Evolutionary conservation across 2,329 filamentous ascomycete genomes (phyloP).

Genomic region (Cytospora paraplurivora): DNA sequence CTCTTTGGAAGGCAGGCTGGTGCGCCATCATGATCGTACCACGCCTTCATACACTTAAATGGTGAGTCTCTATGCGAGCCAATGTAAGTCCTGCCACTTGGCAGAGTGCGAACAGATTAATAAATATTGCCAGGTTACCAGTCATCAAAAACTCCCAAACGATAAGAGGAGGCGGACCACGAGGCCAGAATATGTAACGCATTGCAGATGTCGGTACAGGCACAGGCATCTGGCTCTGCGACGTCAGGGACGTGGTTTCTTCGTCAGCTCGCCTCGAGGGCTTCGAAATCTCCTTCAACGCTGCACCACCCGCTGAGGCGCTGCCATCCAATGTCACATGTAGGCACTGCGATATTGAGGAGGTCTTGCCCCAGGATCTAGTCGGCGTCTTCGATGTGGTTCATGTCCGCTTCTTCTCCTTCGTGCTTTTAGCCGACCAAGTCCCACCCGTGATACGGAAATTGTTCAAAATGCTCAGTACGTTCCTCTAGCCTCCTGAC

Average conservation of each 20-base stretch:
- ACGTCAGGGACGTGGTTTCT: conserved; percentile 18
- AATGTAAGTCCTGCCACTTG: too few relatives aligned
- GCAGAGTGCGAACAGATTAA: too few relatives aligned
- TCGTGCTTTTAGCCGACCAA: conserved; percentile 29
- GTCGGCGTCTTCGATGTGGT: conserved; percentile 30
- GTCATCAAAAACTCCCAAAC: too few relatives aligned
- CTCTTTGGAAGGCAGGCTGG: too few relatives aligned
- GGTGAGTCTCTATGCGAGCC: too few relatives aligned
- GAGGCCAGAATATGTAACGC: too few relatives aligned
- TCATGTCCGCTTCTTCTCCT: conserved; percentile 31
- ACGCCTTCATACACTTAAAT: too few relatives aligned
- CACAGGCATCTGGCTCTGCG: conserved; percentile 29
- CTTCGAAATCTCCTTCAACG: conserved; percentile 33
- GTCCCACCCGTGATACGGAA: conserved; percentile 14
- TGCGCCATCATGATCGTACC: too few relatives aligned
- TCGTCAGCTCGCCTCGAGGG: conserved; percentile 29
- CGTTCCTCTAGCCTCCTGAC: neutral
- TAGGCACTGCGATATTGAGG: conserved; percentile 28
- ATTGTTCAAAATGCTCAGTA: conserved; percentile 1
- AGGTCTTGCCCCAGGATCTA: conserved; percentile 30
- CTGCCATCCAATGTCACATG: conserved; percentile 29
- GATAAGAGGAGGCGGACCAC: too few relatives aligned
- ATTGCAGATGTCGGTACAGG: conserved; percentile 35
- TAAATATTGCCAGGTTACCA: too few relatives aligned
- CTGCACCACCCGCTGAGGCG: conserved; percentile 27